Evolutionary conservation across 495 filamentous ascomycete species (phyloP), one percentile per base, ranked within the genome.

Genomic region (Podospora appendiculata): DNA sequence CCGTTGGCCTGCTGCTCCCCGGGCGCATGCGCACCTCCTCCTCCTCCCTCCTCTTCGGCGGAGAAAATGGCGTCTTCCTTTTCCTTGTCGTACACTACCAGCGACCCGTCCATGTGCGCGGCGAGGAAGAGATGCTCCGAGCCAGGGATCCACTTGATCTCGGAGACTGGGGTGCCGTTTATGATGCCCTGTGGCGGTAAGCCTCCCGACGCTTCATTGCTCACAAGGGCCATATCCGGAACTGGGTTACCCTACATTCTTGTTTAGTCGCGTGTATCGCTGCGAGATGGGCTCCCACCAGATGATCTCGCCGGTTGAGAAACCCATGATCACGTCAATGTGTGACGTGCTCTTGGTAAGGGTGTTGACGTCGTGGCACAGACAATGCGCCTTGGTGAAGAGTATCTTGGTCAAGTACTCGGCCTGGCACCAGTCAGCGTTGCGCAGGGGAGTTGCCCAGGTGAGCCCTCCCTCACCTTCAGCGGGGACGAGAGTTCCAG

Each of bases 241-340:
- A 25, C 25, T 25, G 25, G 13, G 17, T 39, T 18, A 0, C 35
- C 78, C 58, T 65, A 86, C 85, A 67, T 96, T 96, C 69, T 98
- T 98, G 69, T 98, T 98, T 53, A 98, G 78, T 6, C 94, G 84
- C 3, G 87, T 87, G 65, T 98, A 98, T 63, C 95, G 93, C 60
- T 96, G 90, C 16, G 90, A 90, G 61, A 96, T 89, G 11, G 93
- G 91, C 70, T 98, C 93, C 73, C 92, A 98, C 94, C 94, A 98
- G 45, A 98, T 91, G 45, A 97, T 93, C 62, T 98, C 93, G 19
- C 89, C 90, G 0, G 89, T 91, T 3, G 90, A 95, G 53, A 95
- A 96, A 6, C 93, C 93, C 83, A 97, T 89, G 52, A 95, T 83
- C 19, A 97, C 75, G 62, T 98, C 93, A 48, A 97, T 74, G 64